Percentiles rank a stretch among this genome's conserved stretches.
Evolutionary conservation across 331 rosid genomes (phyloP).

Genomic region (Malus hybrid): DNA sequence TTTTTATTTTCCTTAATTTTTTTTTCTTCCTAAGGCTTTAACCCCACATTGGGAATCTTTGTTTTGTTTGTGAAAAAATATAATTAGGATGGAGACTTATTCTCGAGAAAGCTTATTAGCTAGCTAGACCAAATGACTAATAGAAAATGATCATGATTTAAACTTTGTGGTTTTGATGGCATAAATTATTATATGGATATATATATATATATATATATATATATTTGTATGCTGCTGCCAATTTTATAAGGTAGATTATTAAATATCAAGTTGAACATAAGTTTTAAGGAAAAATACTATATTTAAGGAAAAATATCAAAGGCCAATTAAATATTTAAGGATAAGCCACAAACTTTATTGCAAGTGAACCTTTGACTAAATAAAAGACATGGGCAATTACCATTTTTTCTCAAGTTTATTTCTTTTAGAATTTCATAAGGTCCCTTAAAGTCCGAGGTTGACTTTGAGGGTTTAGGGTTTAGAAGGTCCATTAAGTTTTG

Average conservation of each 20-base stretch:
- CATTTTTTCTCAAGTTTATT: background rate
- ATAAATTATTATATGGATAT: background rate
- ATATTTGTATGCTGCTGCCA: background rate
- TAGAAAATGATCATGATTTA: background rate
- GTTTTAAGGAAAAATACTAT: background rate
- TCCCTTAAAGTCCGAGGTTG: background rate
- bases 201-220: background rate
- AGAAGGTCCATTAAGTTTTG: background rate
- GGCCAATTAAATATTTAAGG: too few species aligned
- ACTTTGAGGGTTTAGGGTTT: background rate
- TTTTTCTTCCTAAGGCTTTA: background rate
- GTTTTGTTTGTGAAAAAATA: conserved; percentile 26
- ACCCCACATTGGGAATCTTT: conserved; percentile 47
- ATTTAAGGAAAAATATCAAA: too few species aligned
- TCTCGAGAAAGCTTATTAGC: conserved; percentile 4
- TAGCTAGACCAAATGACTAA: background rate
- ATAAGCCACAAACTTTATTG: too few species aligned
- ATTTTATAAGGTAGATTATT: too few species aligned
- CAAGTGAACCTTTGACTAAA: too few species aligned
- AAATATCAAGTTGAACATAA: background rate
- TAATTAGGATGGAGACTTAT: conserved; percentile 12
- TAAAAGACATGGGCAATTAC: background rate
- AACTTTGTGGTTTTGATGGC: background rate
- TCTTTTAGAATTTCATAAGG: background rate
- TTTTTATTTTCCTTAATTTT: background rate